phyloP scores from a whole-genome alignment of 257 asterid genomes.

The Fraxinus excelsior region DNA sequence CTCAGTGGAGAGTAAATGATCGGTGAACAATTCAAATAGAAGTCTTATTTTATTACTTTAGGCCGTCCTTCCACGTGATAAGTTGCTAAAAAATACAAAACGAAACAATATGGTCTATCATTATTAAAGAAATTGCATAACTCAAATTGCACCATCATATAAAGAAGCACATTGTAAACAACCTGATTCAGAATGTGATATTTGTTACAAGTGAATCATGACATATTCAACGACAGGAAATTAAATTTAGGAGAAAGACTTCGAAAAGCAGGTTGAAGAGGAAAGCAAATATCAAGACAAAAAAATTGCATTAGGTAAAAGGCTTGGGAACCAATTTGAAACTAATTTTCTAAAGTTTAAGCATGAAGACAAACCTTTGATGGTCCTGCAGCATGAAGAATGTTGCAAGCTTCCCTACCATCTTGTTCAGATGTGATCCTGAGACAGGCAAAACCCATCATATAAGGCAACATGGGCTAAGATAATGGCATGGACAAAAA shows the following conservation, averaged over 20 bases:
- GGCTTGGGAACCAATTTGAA: slow-evolving; percentile 14
- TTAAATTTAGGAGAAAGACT: neutral
- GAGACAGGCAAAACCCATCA: slow-evolving; percentile 25
- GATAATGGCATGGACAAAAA: neutral
- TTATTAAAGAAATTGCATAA: neutral
- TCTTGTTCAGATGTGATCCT: slow-evolving; percentile 88
- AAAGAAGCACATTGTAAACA: neutral
- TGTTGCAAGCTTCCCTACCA: slow-evolving; percentile 93
- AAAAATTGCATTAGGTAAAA: neutral
- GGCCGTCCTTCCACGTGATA: neutral
- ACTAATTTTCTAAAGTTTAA: slow-evolving; percentile 15
- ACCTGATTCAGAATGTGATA: neutral
- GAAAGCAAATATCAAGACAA: neutral
- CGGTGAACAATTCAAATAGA: neutral
- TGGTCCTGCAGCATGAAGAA: slow-evolving; percentile 96
- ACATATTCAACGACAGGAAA: neutral
- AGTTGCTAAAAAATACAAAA: neutral
- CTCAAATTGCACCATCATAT: neutral
- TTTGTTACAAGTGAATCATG: neutral
- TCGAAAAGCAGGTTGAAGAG: neutral
- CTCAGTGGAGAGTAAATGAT: neutral
- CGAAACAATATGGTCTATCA: neutral
- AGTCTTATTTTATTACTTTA: neutral
- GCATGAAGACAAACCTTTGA: slow-evolving; percentile 64
- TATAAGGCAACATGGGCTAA: slow-evolving; percentile 2